phyloP scores from a whole-genome alignment of 2,329 filamentous ascomycete genomes.

The Colletotrichum acutatum region DNA sequence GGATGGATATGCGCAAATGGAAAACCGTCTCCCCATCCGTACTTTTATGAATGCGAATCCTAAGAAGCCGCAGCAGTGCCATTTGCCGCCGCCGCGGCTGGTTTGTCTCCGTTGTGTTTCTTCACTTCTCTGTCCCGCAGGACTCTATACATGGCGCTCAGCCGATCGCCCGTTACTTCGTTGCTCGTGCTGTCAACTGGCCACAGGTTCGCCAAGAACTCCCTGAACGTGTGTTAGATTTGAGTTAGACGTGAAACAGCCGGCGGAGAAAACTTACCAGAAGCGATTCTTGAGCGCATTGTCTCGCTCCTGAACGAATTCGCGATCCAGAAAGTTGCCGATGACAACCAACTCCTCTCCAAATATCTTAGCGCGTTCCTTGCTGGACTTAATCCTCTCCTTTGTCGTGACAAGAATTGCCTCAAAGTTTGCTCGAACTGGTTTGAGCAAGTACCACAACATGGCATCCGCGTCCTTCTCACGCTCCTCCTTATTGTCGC shows the following conservation, averaged over 20 bases:
- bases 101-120: constrained; percentile 29
- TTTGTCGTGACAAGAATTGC: constrained; percentile 70
- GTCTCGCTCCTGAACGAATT: constrained; percentile 50
- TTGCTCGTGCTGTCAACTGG: constrained; percentile 57
- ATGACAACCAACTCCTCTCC: constrained; percentile 70
- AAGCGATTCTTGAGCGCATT: constrained; percentile 37
- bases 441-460: constrained; percentile 64
- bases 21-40: constrained; percentile 9
- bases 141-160: constrained; percentile 58
- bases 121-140: constrained; percentile 48
- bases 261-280: constrained; percentile 27
- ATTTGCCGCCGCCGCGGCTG: constrained; percentile 28
- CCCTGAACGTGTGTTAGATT: constrained; percentile 43
- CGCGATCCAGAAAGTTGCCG: constrained; percentile 67
- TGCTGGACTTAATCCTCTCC: constrained; percentile 70
- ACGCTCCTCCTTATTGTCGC: constrained; percentile 61
- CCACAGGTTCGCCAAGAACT: constrained; percentile 58
- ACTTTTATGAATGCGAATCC: constrained; percentile 23
- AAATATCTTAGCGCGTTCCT: constrained; percentile 70
- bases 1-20: constrained; percentile 22
- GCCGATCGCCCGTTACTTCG: constrained; percentile 54
- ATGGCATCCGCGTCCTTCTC: constrained; percentile 57
- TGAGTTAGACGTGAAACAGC: background rate
- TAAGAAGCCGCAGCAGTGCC: constrained; percentile 34
- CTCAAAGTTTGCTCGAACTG: constrained; percentile 69